These are phyloP conservation scores for Phialophora expanda DNA, from an alignment of 2,329 filamentous ascomycete species.

Conservation along the genomic window DNA sequence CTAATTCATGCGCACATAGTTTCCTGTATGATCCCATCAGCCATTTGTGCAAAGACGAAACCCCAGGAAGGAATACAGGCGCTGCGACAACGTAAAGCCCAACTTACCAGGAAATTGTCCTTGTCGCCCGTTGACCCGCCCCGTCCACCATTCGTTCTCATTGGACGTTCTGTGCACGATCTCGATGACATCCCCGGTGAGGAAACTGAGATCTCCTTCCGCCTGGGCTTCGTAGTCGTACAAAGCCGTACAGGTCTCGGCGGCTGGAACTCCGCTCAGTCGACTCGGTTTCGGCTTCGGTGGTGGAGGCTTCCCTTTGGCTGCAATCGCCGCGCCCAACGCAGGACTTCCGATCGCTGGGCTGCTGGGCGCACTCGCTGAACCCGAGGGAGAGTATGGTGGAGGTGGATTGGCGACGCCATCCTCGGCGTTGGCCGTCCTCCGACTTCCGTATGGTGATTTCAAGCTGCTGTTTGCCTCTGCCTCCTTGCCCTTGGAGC, in stretches of 20 bases:
- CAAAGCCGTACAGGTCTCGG: constrained; percentile 83
- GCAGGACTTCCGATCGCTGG: constrained; percentile 51
- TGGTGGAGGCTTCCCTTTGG: constrained; percentile 69
- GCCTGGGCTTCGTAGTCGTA: constrained; percentile 98
- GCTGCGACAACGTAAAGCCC: neutral
- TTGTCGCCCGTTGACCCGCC: constrained; percentile 75
- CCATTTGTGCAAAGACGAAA: neutral
- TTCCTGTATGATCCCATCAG: constrained; percentile 40
- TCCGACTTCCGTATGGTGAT: constrained; percentile 36
- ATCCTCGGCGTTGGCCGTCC: constrained; percentile 43
- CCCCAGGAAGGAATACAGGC: neutral
- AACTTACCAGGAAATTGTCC: constrained; percentile 92
- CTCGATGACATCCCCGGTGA: constrained; percentile 85
- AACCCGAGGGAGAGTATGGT: constrained; percentile 64
- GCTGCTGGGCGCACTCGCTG: constrained; percentile 49
- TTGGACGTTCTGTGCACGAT: constrained; percentile 83
- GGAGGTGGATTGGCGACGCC: constrained; percentile 68
- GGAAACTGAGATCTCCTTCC: constrained; percentile 90
- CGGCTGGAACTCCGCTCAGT: constrained; percentile 67
- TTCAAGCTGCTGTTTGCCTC: constrained; percentile 43
- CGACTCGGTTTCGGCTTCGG: constrained; percentile 82
- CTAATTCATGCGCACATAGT: constrained; percentile 51
- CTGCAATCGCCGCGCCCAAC: constrained; percentile 54
- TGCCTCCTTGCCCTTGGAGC: constrained; percentile 41
- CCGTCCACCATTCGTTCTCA: constrained; percentile 97